Evolutionary conservation across 139 green algal genomes (phyloP), one percentile per base, ranked within the genome.

Genomic region (Chlamydomonas schloesseri): DNA sequence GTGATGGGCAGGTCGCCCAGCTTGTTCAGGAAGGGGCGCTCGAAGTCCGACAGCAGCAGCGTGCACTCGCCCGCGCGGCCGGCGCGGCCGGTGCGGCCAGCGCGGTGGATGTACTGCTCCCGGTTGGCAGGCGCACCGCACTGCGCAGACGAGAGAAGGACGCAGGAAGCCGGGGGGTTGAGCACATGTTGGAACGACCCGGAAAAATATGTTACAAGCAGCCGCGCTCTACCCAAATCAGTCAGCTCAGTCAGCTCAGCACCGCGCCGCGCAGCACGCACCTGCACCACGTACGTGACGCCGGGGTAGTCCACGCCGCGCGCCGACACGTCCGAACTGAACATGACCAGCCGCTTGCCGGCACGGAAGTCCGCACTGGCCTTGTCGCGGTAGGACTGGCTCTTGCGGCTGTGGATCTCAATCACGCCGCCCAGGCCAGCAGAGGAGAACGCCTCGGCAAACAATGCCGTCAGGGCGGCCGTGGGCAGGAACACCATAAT

Each of bases 31-130:
- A 86, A 88, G 46, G 31, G 47, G 18, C 24, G 34, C 83, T 94
- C 91, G 57, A 91, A 91, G 62, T 94, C 89, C 1, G 81, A 82
- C 37, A 99, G 97, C 91, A 99, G 98, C 42, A 98, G 99, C 80
- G 98, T 91, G 24, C 95, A 94, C 31, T 93, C 93, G 80, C 96
- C 97, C 34, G 90, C 94, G 82, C 97, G 98, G 67, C 98, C 98
- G 20, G 97, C 97, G 17, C 98, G 92, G 0, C 97, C 98, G 17
- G 98, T 99, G 73, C 98, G 93, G 10, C 97, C 97, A 50, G 99
- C 98, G 46, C 98, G 91, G 89, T 99, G 98, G 67, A 99, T 96
- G 81, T 99, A 99, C 93, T 99, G 96, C 84, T 98, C 97, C 28
- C 81, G 83, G 83, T 88, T 84, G 28, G 88, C 68, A 1, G 89